Percentiles rank a stretch among this genome's conserved stretches.
phyloP scores from a whole-genome alignment of 2,329 filamentous ascomycete genomes.

The Cordyceps cateniannulata region DNA sequence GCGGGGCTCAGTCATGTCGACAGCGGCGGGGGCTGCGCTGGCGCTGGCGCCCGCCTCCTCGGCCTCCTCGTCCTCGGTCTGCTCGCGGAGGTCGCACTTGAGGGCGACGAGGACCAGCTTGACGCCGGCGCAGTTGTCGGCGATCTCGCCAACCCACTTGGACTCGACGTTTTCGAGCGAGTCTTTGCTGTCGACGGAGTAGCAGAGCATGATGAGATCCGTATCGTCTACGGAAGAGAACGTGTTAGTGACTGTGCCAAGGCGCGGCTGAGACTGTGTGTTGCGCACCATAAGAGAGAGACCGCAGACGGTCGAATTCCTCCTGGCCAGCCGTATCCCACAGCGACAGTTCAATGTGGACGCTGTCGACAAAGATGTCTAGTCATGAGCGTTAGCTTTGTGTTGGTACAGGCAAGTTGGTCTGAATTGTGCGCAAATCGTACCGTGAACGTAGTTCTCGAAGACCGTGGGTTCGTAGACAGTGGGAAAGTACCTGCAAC shows the following conservation, averaged over 20 bases:
- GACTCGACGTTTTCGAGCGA: conserved; percentile 97
- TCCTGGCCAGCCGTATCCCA: conserved; percentile 99
- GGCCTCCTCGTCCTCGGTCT: conserved; percentile 63
- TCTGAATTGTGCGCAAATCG: conserved; percentile 19
- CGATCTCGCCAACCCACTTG: conserved; percentile 97
- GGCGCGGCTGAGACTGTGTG: not conserved
- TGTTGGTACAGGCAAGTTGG: not conserved
- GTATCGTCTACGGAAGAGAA: conserved; percentile 61
- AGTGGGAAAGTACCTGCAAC: conserved; percentile 80
- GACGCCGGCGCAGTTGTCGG: conserved; percentile 93
- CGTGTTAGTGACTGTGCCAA: not conserved
- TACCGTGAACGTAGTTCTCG: conserved; percentile 98
- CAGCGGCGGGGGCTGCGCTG: conserved; percentile 27
- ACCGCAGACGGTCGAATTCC: conserved; percentile 94
- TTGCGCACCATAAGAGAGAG: conserved; percentile 77
- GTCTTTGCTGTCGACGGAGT: conserved; percentile 92
- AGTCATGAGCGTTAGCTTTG: conserved; percentile 13
- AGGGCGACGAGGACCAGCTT: conserved; percentile 92
- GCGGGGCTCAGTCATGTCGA: conserved; percentile 28
- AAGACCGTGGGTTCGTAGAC: conserved; percentile 98
- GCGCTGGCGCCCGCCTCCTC: conserved; percentile 45
- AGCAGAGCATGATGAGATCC: conserved; percentile 98
- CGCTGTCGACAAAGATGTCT: conserved; percentile 98
- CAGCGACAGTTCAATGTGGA: conserved; percentile 92
- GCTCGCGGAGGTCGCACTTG: conserved; percentile 92